Evolutionary conservation across 805 yeast genomes (phyloP).

Genomic region (Kluyveromyces siamensis): DNA sequence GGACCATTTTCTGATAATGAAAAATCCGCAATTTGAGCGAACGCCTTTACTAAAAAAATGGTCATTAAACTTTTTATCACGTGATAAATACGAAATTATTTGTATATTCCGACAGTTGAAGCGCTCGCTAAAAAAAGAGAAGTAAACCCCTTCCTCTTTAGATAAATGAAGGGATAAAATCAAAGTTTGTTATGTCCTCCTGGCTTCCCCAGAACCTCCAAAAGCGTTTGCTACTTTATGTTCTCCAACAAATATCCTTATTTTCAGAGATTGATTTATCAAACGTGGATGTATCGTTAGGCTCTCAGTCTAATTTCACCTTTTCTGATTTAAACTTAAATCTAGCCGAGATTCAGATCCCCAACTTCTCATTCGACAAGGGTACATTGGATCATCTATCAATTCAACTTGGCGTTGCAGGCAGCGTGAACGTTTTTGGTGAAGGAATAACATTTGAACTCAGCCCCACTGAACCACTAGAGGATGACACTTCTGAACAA

Average conservation of each 20-base stretch:
- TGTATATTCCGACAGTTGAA: too few relatives aligned
- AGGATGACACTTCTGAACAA: constrained; percentile 14
- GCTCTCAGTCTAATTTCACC: constrained; percentile 41
- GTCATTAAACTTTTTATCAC: too few relatives aligned
- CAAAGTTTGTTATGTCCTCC: constrained; percentile 16
- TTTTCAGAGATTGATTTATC: constrained; percentile 78
- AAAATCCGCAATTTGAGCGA: too few relatives aligned
- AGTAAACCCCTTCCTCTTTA: too few relatives aligned
- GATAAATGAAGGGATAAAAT: not conserved
- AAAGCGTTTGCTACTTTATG: constrained; percentile 68
- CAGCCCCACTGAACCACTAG: constrained; percentile 21
- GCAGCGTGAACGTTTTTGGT: constrained; percentile 59
- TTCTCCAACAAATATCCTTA: constrained; percentile 70
- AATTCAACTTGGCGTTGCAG: constrained; percentile 54
- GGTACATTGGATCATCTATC: constrained; percentile 51
- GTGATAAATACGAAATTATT: too few relatives aligned
- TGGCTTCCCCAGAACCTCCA: constrained; percentile 88
- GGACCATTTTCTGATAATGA: too few relatives aligned
- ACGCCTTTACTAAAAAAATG: too few relatives aligned
- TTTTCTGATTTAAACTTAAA: constrained; percentile 60
- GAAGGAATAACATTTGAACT: constrained; percentile 40
- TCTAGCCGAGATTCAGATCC: constrained; percentile 58
- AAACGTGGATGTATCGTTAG: constrained; percentile 71
- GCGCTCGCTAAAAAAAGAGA: too few relatives aligned
- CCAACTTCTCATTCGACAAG: constrained; percentile 52